Evolutionary conservation across 2,329 filamentous ascomycete genomes (phyloP).

Genomic region (Arachnomyces sp.): DNA sequence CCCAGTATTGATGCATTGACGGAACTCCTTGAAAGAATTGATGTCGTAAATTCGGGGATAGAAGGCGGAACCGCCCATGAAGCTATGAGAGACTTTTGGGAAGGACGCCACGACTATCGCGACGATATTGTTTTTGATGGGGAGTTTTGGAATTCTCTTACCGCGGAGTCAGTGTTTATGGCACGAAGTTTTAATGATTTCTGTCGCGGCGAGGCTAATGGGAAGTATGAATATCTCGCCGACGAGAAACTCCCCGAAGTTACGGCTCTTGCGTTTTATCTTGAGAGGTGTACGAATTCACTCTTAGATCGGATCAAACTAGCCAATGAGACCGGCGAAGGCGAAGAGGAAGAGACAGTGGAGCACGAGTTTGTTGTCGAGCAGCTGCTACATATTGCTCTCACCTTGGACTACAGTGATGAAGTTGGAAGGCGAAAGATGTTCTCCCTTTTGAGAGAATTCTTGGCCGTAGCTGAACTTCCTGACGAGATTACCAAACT

Average conservation of each 20-base stretch:
- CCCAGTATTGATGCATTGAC: slow-evolving; percentile 76
- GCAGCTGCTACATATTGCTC: slow-evolving; percentile 84
- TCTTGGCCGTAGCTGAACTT: slow-evolving; percentile 74
- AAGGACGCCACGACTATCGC: slow-evolving; percentile 62
- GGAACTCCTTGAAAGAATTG: slow-evolving; percentile 87
- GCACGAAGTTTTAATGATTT: slow-evolving; percentile 92
- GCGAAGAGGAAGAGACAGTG: slow-evolving; percentile 71
- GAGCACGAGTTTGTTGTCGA: slow-evolving; percentile 95
- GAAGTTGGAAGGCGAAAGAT: slow-evolving; percentile 93
- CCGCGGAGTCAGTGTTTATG: slow-evolving; percentile 82
- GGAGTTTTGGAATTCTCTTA: slow-evolving; percentile 40
- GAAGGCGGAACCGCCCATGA: slow-evolving; percentile 87
- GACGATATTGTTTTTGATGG: slow-evolving; percentile 39
- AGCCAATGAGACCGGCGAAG: slow-evolving; percentile 47
- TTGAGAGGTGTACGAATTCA: slow-evolving; percentile 67
- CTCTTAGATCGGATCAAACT: slow-evolving; percentile 35
- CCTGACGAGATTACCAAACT: slow-evolving; percentile 91
- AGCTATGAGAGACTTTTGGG: slow-evolving; percentile 96
- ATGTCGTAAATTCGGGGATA: slow-evolving; percentile 80
- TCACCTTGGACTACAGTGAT: slow-evolving; percentile 93
- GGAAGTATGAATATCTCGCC: slow-evolving; percentile 65
- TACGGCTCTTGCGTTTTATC: slow-evolving; percentile 77
- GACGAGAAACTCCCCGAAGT: slow-evolving; percentile 96
- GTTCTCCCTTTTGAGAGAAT: slow-evolving; percentile 82
- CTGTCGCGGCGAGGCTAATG: slow-evolving; percentile 66